A percentile compares a stretch with the other conserved stretches of the same genome.
phyloP scores from a whole-genome alignment of 495 filamentous ascomycete species.

The Zalerion maritima region DNA sequence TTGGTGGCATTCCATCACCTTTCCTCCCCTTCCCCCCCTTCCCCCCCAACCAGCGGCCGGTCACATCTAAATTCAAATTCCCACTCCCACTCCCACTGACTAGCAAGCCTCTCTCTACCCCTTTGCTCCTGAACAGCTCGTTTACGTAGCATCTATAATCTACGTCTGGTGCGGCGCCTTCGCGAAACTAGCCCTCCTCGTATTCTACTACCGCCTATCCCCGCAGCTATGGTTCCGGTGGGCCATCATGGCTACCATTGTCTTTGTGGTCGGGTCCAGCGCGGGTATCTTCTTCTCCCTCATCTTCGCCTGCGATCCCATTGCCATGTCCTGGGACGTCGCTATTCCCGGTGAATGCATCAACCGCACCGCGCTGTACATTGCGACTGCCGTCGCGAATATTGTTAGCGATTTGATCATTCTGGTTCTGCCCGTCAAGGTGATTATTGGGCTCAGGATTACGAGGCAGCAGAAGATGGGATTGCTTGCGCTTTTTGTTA shows the following conservation, averaged over 20 bases:
- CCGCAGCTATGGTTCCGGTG: constrained; percentile 3
- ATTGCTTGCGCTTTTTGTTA: constrained; percentile 10
- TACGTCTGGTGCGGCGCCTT: constrained; percentile 1
- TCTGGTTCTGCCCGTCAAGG: constrained; percentile 20
- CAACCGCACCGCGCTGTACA: constrained; percentile 16
- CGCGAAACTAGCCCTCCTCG: constrained; percentile 6
- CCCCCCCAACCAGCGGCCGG: not conserved
- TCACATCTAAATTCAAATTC: constrained; percentile 2
- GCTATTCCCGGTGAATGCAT: constrained; percentile 18
- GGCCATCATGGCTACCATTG: constrained; percentile 6
- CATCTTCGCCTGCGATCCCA: constrained; percentile 26
- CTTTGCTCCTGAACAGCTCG: not conserved
- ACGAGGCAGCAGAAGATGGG: constrained; percentile 8
- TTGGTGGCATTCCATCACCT: not conserved
- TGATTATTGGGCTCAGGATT: constrained; percentile 14
- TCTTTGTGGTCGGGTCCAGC: constrained; percentile 17
- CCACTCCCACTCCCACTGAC: not conserved
- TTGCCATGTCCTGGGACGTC: constrained; percentile 21
- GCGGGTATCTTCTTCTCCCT: constrained; percentile 16
- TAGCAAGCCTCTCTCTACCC: not conserved
- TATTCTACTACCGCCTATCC: constrained; percentile 7
- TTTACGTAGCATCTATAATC: not conserved
- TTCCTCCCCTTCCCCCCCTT: not conserved
- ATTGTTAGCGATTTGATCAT: constrained; percentile 24
- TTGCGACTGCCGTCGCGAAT: constrained; percentile 25